Percentiles rank a stretch among this genome's conserved stretches.
Conservation (phyloP, 2,329 filamentous ascomycete genomes). For the Coleophoma crateriformis region DNA sequence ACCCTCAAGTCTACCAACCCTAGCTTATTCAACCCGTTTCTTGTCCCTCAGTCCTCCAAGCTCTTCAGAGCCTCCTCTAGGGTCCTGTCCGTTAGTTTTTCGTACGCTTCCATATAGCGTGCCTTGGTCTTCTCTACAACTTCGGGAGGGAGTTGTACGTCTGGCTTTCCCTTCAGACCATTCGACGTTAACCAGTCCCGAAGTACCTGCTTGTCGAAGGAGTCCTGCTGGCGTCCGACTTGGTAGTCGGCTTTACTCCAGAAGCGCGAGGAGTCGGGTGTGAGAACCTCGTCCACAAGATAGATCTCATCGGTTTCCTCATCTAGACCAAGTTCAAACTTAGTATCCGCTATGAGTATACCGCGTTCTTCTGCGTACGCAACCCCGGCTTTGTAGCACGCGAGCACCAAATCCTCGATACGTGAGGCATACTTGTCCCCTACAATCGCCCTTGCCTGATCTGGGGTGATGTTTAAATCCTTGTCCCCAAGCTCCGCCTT, state of each 20-base stretch:
- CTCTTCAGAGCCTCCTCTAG: not conserved
- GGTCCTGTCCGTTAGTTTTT: not conserved
- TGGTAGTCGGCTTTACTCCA: constrained; percentile 74
- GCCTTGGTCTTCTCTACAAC: not conserved
- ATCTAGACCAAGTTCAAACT: too few relatives aligned
- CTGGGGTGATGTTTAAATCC: constrained; percentile 65
- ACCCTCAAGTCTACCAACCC: not conserved
- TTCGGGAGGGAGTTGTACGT: not conserved
- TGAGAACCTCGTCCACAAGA: constrained; percentile 67
- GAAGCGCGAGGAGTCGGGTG: constrained; percentile 79
- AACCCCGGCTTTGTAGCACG: constrained; percentile 52
- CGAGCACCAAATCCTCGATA: constrained; percentile 52
- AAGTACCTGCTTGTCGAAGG: constrained; percentile 84
- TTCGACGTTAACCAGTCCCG: constrained; percentile 74
- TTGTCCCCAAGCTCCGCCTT: constrained; percentile 63
- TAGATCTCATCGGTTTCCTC: too few relatives aligned
- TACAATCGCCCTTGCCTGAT: constrained; percentile 39
- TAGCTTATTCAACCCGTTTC: not conserved
- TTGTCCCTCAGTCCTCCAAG: not conserved
- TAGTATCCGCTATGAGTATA: constrained; percentile 61
- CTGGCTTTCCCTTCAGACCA: constrained; percentile 52
- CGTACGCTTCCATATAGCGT: not conserved
- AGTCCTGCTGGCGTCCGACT: constrained; percentile 69
- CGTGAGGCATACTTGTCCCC: constrained; percentile 52
- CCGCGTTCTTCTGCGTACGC: constrained; percentile 51